Evolutionary conservation across 352 stramenopile genomes (phyloP), one percentile per base, ranked within the genome.

Genomic region (Globisporangium uncinulatum): DNA sequence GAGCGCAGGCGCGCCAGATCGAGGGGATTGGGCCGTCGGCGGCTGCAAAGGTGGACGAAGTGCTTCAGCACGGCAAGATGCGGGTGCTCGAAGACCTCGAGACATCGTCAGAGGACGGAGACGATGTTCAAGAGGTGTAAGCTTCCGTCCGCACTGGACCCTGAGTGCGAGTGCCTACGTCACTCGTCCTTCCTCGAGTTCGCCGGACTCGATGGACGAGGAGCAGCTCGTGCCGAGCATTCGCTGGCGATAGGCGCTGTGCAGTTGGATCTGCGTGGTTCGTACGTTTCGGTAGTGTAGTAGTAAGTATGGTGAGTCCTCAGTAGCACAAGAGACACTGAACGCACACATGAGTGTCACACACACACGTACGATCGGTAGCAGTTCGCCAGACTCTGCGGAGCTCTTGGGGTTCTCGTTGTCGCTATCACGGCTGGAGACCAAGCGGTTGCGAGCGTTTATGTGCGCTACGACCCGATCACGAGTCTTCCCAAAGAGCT

Each of bases 351-450:
- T 37, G 46, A 11, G 19, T 10, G 17, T 17, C 34, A 39, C 34
- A 39, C 34, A 37, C 32, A 45, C 7, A 62, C 56, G 59, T 72
- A 78, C 69, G 49, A 72, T 61, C 0, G 58, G 61, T 8, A 67
- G 55, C 3, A 88, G 58, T 51, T 92, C 76, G 41, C 76, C 79
- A 0, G 76, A 86, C 63, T 89, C 76, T 15, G 77, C 51, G 0
- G 75, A 89, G 53, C 53, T 74, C 13, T 50, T 53, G 13, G 51
- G 42, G 15, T 43, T 65, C 14, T 59, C 44, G 6, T 37, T 19
- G 4, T 60, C 62, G 14, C 53, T 56, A 11, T 47, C 54, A 10
- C 13, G 43, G 7, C 17, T 45, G 0, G 11, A 6, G 20, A 57
- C 21, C 50, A 29, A 49, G 20, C 36, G 36, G 47, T 31, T 56